A percentile compares a stretch with the other conserved stretches of the same genome.
phyloP scores from a whole-genome alignment of 2,329 filamentous ascomycete genomes.

The Davidsoniella eucalypti region DNA sequence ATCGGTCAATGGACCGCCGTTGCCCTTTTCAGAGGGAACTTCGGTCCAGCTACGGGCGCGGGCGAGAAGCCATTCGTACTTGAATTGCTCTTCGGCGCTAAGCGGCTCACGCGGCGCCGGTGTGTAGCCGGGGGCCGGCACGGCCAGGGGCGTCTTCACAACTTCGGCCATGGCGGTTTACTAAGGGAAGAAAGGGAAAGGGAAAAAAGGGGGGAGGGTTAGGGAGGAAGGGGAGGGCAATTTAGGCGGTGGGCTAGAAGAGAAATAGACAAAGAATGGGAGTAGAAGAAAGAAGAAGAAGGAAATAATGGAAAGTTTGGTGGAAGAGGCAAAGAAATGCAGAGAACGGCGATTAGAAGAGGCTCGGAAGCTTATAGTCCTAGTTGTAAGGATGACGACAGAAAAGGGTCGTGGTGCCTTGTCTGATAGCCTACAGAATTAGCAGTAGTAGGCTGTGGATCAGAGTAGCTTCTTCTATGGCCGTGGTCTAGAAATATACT shows the following conservation, averaged over 20 bases:
- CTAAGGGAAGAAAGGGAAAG: not conserved
- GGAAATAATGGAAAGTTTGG: not conserved
- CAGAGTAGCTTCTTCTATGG: too few relatives aligned
- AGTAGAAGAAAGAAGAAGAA: not conserved
- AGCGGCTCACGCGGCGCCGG: conserved; percentile 42
- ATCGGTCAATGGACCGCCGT: conserved; percentile 52
- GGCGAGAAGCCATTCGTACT: conserved; percentile 64
- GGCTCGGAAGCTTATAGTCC: too few relatives aligned
- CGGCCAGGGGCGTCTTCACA: conserved; percentile 39
- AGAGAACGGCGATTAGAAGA: too few relatives aligned
- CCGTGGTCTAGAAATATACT: too few relatives aligned
- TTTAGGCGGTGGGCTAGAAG: not conserved
- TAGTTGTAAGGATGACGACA: too few relatives aligned
- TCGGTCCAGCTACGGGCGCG: conserved; percentile 35
- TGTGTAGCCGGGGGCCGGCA: conserved; percentile 39
- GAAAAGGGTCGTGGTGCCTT: too few relatives aligned
- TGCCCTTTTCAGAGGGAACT: conserved; percentile 38
- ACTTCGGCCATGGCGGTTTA: conserved; percentile 13
- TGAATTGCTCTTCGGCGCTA: conserved; percentile 59
- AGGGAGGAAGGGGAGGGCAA: not conserved
- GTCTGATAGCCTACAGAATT: too few relatives aligned
- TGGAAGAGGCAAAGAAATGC: not conserved
- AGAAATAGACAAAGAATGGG: not conserved
- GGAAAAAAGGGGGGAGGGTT: not conserved
- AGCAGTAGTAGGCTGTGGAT: too few relatives aligned